Percentiles rank a stretch among this genome's conserved stretches.
Conservation (phyloP, 2,329 filamentous ascomycete genomes). For the Diaporthe sp. region DNA sequence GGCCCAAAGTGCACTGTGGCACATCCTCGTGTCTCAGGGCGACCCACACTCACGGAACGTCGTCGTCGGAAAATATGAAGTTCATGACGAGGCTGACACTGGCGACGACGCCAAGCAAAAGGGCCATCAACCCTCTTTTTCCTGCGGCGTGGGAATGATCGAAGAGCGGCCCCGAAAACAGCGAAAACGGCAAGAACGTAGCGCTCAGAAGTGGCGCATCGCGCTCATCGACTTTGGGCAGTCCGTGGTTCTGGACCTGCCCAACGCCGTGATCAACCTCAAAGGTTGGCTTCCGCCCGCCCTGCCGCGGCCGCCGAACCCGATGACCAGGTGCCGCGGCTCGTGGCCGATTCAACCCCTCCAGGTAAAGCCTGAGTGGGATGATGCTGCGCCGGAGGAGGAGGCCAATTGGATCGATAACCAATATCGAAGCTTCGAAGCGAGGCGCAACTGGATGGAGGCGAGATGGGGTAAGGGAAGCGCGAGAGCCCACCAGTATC, state of each 20-base stretch:
- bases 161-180: not conserved
- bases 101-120: no score
- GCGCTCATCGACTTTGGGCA: not conserved
- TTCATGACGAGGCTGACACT: no score
- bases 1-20: slow-evolving; percentile 3
- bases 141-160: not conserved
- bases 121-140: no score
- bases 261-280: not conserved
- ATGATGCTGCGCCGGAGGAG: no score
- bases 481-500: no score
- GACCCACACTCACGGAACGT: not conserved
- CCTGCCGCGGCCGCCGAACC: not conserved
- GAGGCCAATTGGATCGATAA: no score
- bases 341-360: not conserved
- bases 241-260: not conserved
- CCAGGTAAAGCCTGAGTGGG: no score
- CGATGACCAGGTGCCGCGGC: not conserved
- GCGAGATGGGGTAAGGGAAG: no score
- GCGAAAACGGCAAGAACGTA: no score
- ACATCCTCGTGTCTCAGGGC: not conserved
- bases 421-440: no score
- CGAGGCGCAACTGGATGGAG: no score
- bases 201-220: not conserved
- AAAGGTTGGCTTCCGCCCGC: not conserved
- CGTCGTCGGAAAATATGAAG: not conserved